Conservation (phyloP, 1,284 basidiomycete species). For the Afroboletus lepidellus region DNA sequence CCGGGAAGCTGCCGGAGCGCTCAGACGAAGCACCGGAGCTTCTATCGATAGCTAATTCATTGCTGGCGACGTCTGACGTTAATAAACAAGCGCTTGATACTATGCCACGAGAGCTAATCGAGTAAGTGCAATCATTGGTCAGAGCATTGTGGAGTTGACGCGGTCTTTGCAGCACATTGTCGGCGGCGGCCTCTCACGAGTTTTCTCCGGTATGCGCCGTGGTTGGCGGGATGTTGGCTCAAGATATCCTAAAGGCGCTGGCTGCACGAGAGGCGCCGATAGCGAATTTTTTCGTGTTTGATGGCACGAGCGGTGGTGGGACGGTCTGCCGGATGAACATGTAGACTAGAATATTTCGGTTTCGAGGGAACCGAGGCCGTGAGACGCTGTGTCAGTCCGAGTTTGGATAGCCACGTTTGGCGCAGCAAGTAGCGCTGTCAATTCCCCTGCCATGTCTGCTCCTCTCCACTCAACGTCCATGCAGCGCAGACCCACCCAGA, state of each 20-base stretch:
- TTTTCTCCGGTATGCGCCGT: conserved; percentile 91
- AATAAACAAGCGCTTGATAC: conserved; percentile 63
- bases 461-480: conserved; percentile 26
- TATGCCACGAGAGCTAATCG: conserved; percentile 55
- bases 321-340: conserved; percentile 60
- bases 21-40: conserved; percentile 54
- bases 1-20: conserved; percentile 55
- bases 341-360: conserved; percentile 18
- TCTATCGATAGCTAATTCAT: conserved; percentile 54
- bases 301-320: conserved; percentile 76
- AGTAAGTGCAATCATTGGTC: conserved; percentile 40
- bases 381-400: conserved; percentile 16
- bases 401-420: conserved; percentile 28
- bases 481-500: conserved; percentile 32
- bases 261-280: conserved; percentile 90
- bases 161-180: conserved; percentile 47
- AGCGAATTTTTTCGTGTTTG: conserved; percentile 89
- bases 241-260: conserved; percentile 91
- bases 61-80: conserved; percentile 64
- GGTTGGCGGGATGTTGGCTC: conserved; percentile 90
- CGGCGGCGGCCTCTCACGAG: conserved; percentile 75
- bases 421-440: conserved; percentile 5
- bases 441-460: conserved; percentile 11
- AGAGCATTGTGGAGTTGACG: conserved; percentile 9
- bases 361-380: conserved; percentile 4